Evolutionary conservation across 352 stramenopile genomes (phyloP).

Genomic region (Aphanomyces astaci): DNA sequence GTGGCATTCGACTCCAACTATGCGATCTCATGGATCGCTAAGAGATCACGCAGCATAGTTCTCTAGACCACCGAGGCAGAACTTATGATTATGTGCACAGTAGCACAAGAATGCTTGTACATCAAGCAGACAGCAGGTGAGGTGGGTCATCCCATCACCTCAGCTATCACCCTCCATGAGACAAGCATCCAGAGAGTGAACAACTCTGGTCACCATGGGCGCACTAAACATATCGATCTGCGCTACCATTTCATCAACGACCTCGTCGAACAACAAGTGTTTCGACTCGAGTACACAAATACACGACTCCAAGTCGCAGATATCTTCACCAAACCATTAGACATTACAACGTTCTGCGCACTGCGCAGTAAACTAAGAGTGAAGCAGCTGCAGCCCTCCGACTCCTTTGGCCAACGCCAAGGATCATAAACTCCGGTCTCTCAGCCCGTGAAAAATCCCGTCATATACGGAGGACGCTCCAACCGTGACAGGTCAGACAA

Average conservation of each 20-base stretch:
- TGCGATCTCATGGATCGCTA: too few relatives aligned
- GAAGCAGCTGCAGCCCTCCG: not conserved
- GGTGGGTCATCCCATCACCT: not conserved
- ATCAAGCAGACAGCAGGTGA: conserved; percentile 12
- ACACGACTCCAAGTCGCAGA: conserved; percentile 28
- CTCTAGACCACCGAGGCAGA: conserved; percentile 25
- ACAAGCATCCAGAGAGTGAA: conserved; percentile 31
- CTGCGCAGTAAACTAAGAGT: not conserved
- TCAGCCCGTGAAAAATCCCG: not conserved
- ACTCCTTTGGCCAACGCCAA: not conserved
- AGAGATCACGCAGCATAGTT: conserved; percentile 27
- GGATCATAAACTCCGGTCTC: not conserved
- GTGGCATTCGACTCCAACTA: too few relatives aligned
- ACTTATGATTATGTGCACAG: not conserved
- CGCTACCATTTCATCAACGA: conserved; percentile 35
- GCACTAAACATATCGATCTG: conserved; percentile 32
- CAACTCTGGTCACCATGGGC: conserved; percentile 29
- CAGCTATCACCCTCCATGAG: conserved; percentile 30
- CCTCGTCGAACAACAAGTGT: conserved; percentile 28
- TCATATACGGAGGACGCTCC: not conserved
- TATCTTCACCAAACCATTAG: conserved; percentile 31
- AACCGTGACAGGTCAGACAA: too few relatives aligned
- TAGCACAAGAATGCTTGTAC: conserved; percentile 25
- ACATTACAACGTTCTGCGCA: conserved; percentile 19
- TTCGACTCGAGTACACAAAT: conserved; percentile 27